Percentiles rank a stretch among this genome's conserved stretches.
These are phyloP conservation scores for Speleostelium caveatum DNA, from an alignment of 78 protist species.

Conservation along the genomic window DNA sequence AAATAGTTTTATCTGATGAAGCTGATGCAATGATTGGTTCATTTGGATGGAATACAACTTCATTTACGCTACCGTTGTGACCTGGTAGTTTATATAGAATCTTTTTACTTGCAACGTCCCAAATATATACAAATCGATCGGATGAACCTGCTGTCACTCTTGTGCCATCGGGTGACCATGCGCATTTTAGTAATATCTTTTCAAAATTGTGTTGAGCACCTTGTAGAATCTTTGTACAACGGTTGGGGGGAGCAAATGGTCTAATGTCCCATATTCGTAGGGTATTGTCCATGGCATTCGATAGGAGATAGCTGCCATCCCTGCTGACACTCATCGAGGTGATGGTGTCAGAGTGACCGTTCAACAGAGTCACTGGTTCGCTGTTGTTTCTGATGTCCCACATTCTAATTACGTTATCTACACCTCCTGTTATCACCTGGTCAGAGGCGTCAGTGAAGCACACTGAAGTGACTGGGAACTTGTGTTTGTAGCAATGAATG, in stretches of 20 bases:
- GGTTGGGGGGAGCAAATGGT: conserved; percentile 78
- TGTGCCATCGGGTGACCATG: conserved; percentile 88
- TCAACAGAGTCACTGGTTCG: conserved; percentile 17
- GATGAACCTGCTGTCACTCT: conserved; percentile 84
- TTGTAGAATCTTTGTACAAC: conserved; percentile 45
- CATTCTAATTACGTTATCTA: conserved; percentile 86
- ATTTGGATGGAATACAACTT: conserved; percentile 90
- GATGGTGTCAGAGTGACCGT: conserved; percentile 90
- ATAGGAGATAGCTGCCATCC: conserved; percentile 78
- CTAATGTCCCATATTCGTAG: conserved; percentile 73
- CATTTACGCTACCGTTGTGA: conserved; percentile 88
- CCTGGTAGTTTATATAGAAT: conserved; percentile 90
- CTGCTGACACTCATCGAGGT: conserved; percentile 83
- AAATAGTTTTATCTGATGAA: conserved; percentile 83
- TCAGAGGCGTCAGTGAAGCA: conserved; percentile 67
- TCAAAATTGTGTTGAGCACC: conserved; percentile 90
- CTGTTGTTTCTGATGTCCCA: conserved; percentile 85
- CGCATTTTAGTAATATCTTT: conserved; percentile 82
- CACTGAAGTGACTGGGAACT: conserved; percentile 82
- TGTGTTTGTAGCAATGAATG: conserved; percentile 1
- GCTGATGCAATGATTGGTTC: conserved; percentile 91
- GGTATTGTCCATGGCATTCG: conserved; percentile 92
- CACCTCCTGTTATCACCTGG: conserved; percentile 81
- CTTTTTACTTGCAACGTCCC: conserved; percentile 80
- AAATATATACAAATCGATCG: conserved; percentile 86